Evolutionary conservation across 108 stramenopile species (phyloP), one percentile per base, ranked within the genome.

Genomic region (Mediolabrus comicus): DNA sequence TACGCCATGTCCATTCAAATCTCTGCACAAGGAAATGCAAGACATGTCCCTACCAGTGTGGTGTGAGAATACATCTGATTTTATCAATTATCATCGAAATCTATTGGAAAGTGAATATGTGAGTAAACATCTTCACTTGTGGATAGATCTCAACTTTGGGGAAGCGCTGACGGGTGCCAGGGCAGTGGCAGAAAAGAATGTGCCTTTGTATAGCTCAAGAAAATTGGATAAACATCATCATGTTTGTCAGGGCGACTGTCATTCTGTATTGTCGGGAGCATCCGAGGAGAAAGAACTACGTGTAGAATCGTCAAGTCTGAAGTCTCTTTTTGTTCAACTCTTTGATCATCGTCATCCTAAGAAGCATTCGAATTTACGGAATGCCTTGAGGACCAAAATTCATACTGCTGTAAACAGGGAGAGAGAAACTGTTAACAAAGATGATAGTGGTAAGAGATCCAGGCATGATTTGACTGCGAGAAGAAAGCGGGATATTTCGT

Each of bases 131-230:
- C 54, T 90, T 1, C 89, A 90, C 71, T 71, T 46, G 54, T 90
- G 89, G 89, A 84, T 90, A 27, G 87, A 88, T 61, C 34, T 90
- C 7, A 88, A 72, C 56, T 90, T 90, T 32, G 89, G 89, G 25
- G 60, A 75, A 38, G 77, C 73, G 27, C 72, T 87, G 19, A n/a
- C 56, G 11, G 87, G 87, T 35, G 67, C 77, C 14, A 60, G 80
- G 25, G 85, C 89, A 32, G 55, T 88, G 3, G 61, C 63, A 38
- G 81, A 84, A 56, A 88, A 86, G 58, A 88, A 88, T 33, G 82
- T 88, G 11, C 85, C 72, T 25, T 31, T 83, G 1, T 31, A 51
- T 12, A 12, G 19, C n/a, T 53, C 69, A 14, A 27, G 26, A 24
- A 38, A 59, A 14, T 14, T 32, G 56, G 30, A 65, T 32, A 8